Evolutionary conservation across 208 protist genomes (phyloP), one percentile per base, ranked within the genome.

Genomic region (Balamuthia mandrillaris): DNA sequence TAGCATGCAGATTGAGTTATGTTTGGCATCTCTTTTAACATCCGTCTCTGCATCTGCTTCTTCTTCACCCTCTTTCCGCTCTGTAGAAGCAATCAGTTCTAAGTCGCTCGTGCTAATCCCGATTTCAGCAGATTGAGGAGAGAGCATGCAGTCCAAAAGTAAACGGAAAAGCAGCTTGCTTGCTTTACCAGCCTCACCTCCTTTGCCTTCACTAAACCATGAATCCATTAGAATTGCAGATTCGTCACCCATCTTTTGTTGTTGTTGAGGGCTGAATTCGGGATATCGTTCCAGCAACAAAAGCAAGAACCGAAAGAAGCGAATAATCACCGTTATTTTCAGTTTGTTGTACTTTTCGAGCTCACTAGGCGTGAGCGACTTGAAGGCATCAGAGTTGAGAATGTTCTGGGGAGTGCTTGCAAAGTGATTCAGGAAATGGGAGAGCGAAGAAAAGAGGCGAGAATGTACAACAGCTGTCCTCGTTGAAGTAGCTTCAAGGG

Each of bases 211-310:
- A n/a, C n/a, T n/a, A n/a, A n/a, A n/a, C n/a, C n/a, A n/a, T n/a
- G n/a, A n/a, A n/a, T n/a, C n/a, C n/a, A n/a, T n/a, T n/a, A 88
- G 14, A 6, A 89, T 66, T 2, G 18, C 18, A 24, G 33, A 10
- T 44, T 49, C 33, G 54, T 31, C 18, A 24, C 29, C 41, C 6
- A 47, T 44, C 12, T 77, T 31, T 24, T 81, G 10, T 18, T 77
- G 14, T 12, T 56, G 29, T 16, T 39, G n/a, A n/a, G n/a, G n/a
- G n/a, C n/a, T n/a, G n/a, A n/a, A n/a, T n/a, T n/a, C 66, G 12
- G 77, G 60, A 47, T 81, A 89, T 56, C 86, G 89, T 21, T 92
- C 89, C 0, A 91, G 37, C 21, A 92, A 54, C 18, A 92, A 39
- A 6, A 65, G 60, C 29, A 86, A 85, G 21, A 92, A 66, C 18